These are phyloP conservation scores for Haematococcus lacustris DNA, from an alignment of 139 green algal species.

Conservation along the genomic window DNA sequence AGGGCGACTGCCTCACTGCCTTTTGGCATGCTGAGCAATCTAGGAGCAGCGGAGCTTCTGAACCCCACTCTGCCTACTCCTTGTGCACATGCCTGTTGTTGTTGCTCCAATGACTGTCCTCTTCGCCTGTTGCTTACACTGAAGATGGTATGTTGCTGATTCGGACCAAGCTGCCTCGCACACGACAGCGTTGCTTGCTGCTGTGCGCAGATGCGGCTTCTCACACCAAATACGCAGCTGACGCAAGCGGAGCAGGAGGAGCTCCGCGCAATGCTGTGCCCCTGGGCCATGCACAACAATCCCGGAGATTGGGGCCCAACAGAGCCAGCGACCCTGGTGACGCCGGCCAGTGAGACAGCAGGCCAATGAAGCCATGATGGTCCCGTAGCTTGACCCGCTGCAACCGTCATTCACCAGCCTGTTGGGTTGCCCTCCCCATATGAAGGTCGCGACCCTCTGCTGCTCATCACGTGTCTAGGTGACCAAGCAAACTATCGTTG, in stretches of 20 bases:
- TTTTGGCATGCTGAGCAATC: neutral
- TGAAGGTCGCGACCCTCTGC: too few relatives aligned
- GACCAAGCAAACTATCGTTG: too few relatives aligned
- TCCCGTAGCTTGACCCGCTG: too few relatives aligned
- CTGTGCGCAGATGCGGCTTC: constrained; percentile 2
- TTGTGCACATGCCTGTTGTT: neutral
- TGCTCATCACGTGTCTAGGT: too few relatives aligned
- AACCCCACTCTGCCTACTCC: neutral
- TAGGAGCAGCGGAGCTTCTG: neutral
- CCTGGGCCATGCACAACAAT: constrained; percentile 33
- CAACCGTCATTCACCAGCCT: too few relatives aligned
- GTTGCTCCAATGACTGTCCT: neutral
- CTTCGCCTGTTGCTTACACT: constrained; percentile 9
- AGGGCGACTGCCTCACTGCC: too few relatives aligned
- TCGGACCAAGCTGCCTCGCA: neutral
- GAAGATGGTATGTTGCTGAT: constrained; percentile 8
- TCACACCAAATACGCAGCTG: constrained; percentile 8
- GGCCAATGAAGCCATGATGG: too few relatives aligned
- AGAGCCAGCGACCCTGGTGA: too few relatives aligned
- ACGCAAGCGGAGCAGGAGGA: constrained; percentile 31
- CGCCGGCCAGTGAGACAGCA: too few relatives aligned
- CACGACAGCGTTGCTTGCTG: neutral
- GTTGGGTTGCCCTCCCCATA: too few relatives aligned
- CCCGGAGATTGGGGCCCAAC: too few relatives aligned
- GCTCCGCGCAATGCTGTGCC: constrained; percentile 29